Evolutionary conservation across 805 yeast species (phyloP).

Genomic region (Pichia scutulata): DNA sequence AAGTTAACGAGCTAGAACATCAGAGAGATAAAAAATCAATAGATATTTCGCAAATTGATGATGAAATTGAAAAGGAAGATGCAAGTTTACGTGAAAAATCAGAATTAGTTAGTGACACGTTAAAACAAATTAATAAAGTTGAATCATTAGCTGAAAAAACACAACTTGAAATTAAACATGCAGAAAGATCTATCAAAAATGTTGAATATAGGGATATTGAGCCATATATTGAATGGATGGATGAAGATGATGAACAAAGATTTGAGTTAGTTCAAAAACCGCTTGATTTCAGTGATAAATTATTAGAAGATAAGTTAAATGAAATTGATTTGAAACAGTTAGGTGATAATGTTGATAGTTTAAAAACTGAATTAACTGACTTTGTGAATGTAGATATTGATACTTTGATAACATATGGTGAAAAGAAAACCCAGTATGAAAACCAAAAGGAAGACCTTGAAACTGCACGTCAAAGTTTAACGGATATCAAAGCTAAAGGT

Average conservation of each 20-base stretch:
- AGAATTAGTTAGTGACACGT: conserved; percentile 32
- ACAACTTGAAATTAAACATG: conserved; percentile 31
- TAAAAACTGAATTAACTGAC: conserved; percentile 49
- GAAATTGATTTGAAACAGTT: conserved; percentile 41
- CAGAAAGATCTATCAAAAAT: conserved; percentile 20
- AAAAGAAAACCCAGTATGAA: conserved; percentile 55
- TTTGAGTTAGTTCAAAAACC: conserved; percentile 19
- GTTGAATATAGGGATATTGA: conserved; percentile 46
- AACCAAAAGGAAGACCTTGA: conserved; percentile 60
- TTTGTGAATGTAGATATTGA: conserved; percentile 61
- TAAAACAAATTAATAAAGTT: conserved; percentile 21
- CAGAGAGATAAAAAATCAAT: conserved; percentile 12
- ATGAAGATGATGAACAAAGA: conserved; percentile 26
- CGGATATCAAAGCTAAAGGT: conserved; percentile 48
- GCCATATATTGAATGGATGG: conserved; percentile 44
- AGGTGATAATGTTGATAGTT: conserved; percentile 41
- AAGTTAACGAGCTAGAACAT: conserved; percentile 36
- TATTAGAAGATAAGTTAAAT: conserved; percentile 40
- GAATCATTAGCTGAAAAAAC: conserved; percentile 20
- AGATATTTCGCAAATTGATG: conserved; percentile 30
- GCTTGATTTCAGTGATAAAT: conserved; percentile 30
- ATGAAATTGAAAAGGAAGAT: conserved; percentile 57
- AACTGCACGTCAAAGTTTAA: conserved; percentile 36
- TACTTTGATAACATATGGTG: conserved; percentile 67
- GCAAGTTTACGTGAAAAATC: conserved; percentile 43